These are phyloP conservation scores for Austroboletus eburneus DNA, from an alignment of 768 basidiomycete species.

Conservation along the genomic window DNA sequence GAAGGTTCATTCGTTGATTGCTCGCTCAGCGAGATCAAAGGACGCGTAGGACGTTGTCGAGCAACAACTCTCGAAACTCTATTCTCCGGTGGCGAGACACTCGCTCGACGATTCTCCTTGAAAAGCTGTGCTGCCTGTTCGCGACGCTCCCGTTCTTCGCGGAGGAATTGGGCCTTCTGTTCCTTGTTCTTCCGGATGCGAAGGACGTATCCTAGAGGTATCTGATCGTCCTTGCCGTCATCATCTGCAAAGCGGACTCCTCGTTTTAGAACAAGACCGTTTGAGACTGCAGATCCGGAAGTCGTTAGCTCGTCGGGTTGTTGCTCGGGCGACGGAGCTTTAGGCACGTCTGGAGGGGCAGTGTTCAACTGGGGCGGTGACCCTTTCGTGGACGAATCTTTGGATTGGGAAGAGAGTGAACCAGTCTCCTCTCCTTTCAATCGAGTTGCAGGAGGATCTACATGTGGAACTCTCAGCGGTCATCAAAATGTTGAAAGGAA, in stretches of 20 bases:
- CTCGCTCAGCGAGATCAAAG: slow-evolving; percentile 15
- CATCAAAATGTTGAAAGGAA: background rate
- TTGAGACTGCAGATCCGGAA: slow-evolving; percentile 10
- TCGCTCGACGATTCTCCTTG: slow-evolving; percentile 31
- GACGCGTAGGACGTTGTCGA: slow-evolving; percentile 11
- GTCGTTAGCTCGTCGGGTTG: background rate
- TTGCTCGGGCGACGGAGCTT: slow-evolving; percentile 1
- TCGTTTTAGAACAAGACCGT: slow-evolving; percentile 31
- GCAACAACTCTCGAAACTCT: slow-evolving; percentile 15
- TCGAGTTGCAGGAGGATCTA: slow-evolving; percentile 16
- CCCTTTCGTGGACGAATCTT: background rate
- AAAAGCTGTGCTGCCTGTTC: slow-evolving; percentile 31
- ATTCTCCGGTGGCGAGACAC: slow-evolving; percentile 5
- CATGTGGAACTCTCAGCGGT: slow-evolving; percentile 20
- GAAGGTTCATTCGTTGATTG: background rate
- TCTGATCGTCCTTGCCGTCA: slow-evolving; percentile 57
- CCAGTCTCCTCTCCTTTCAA: slow-evolving; percentile 1
- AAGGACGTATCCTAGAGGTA: slow-evolving; percentile 67
- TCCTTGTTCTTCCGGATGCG: slow-evolving; percentile 70
- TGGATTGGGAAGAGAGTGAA: slow-evolving; percentile 3
- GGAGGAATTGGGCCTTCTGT: slow-evolving; percentile 66
- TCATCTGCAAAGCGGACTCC: slow-evolving; percentile 66
- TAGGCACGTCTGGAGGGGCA: background rate
- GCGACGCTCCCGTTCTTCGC: slow-evolving; percentile 53
- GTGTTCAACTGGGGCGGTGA: slow-evolving; percentile 2